These are phyloP conservation scores for Caloboletus firmus DNA, from an alignment of 1,284 basidiomycete species.

Conservation along the genomic window DNA sequence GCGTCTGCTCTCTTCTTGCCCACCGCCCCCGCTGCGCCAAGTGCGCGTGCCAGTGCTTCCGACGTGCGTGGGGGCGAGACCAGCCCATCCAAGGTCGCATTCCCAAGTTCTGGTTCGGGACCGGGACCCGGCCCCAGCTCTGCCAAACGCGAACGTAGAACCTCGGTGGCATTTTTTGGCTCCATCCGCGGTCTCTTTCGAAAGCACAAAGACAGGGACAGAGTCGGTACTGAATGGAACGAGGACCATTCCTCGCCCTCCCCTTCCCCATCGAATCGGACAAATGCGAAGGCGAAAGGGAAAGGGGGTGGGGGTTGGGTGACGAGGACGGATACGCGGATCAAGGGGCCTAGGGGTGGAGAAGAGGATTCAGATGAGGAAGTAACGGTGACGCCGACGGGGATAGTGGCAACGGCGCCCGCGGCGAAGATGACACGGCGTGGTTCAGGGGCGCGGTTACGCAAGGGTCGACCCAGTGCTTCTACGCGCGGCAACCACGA, in stretches of 20 bases:
- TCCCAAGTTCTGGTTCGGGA: neutral
- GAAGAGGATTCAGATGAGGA: slow-evolving; percentile 18
- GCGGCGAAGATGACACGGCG: neutral
- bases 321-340: slow-evolving; percentile 29
- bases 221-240: slow-evolving; percentile 12
- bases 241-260: slow-evolving; percentile 3
- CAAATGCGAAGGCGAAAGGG: neutral
- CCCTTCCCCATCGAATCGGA: neutral
- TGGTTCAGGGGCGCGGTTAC: slow-evolving; percentile 21
- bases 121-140: neutral
- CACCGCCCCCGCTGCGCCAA: neutral
- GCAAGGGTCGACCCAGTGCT: slow-evolving; percentile 25
- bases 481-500: neutral
- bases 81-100: neutral
- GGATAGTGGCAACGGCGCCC: neutral
- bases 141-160: slow-evolving; percentile 19
- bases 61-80: slow-evolving; percentile 3
- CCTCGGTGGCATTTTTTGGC: slow-evolving; percentile 30
- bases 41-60: neutral
- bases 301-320: slow-evolving; percentile 22
- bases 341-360: slow-evolving; percentile 8
- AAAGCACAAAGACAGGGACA: slow-evolving; percentile 18
- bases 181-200: slow-evolving; percentile 30
- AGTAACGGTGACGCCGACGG: neutral
- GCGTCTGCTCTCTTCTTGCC: neutral